A percentile compares a stretch with the other conserved stretches of the same genome.
phyloP scores from a whole-genome alignment of 768 basidiomycete species.

The Xerocomus brunneocitrinus region DNA sequence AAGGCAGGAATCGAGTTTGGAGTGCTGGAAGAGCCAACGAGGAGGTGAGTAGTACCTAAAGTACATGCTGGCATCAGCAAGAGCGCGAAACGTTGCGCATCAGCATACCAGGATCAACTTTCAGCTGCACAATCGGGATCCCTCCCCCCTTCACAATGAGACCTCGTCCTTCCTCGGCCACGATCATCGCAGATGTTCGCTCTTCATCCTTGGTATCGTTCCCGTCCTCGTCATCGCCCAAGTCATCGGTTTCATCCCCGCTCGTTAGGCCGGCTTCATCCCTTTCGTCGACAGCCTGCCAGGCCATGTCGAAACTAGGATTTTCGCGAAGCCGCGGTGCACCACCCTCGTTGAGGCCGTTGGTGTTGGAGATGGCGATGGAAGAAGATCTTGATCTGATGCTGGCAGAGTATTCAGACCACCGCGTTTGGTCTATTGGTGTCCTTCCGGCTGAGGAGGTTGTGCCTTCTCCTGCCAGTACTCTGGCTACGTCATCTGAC shows the following conservation, averaged over 20 bases:
- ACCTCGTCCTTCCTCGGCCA: constrained; percentile 83
- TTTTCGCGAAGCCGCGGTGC: constrained; percentile 52
- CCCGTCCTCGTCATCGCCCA: constrained; percentile 49
- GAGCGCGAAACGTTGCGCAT: not conserved
- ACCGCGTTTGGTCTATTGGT: constrained; percentile 60
- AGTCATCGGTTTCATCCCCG: constrained; percentile 46
- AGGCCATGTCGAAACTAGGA: constrained; percentile 72
- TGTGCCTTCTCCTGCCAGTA: constrained; percentile 50
- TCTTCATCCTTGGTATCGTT: constrained; percentile 56
- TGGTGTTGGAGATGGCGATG: constrained; percentile 44
- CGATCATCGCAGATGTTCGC: constrained; percentile 68
- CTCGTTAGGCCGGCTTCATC: constrained; percentile 61
- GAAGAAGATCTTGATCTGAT: constrained; percentile 70
- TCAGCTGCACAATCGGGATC: constrained; percentile 54
- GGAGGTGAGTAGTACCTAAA: constrained; percentile 88
- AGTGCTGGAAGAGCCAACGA: constrained; percentile 76
- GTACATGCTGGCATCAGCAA: constrained; percentile 1
- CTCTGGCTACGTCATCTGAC: constrained; percentile 60
- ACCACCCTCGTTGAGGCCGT: constrained; percentile 37
- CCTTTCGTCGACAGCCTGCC: constrained; percentile 69
- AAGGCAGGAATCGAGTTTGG: constrained; percentile 77
- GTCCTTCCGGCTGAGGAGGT: constrained; percentile 44
- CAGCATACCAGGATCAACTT: constrained; percentile 66
- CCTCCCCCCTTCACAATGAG: constrained; percentile 73
- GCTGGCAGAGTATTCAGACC: constrained; percentile 70